Conservation (phyloP, 371 early-diverging fungal genomes). For the Rhizopus delemar region DNA sequence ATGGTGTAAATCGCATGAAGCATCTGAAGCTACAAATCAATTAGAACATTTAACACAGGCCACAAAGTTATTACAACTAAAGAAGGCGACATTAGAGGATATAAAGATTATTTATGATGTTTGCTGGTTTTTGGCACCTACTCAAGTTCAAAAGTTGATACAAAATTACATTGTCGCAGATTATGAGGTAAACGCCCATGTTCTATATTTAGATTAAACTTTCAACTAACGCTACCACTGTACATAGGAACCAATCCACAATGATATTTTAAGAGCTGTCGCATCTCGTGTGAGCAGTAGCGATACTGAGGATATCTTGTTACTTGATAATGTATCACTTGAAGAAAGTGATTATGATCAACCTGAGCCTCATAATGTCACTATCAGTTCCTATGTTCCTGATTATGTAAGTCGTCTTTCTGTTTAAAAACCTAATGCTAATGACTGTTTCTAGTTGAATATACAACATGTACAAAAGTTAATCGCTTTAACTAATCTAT, state of each 20-base stretch:
- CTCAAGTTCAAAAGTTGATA: conserved; percentile 94
- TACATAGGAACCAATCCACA: conserved; percentile 31
- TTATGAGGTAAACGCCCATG: conserved; percentile 57
- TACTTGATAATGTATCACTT: conserved; percentile 82
- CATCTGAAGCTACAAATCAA: conserved; percentile 86
- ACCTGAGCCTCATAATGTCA: conserved; percentile 60
- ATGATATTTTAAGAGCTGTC: conserved; percentile 89
- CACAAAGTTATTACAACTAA: conserved; percentile 91
- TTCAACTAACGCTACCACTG: neutral
- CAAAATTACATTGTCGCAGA: conserved; percentile 76
- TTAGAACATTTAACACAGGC: conserved; percentile 92
- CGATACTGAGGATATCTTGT: conserved; percentile 83
- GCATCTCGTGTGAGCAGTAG: conserved; percentile 80
- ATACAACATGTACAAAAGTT: conserved; percentile 26
- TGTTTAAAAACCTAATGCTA: neutral
- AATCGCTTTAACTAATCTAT: conserved; percentile 21
- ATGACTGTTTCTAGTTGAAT: conserved; percentile 15
- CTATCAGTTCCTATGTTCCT: conserved; percentile 59
- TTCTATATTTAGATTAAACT: conserved; percentile 7
- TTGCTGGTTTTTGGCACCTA: conserved; percentile 90
- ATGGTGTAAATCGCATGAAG: conserved; percentile 94
- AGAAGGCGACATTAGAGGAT: conserved; percentile 88
- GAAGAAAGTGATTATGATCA: conserved; percentile 71
- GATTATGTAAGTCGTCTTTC: conserved; percentile 20
- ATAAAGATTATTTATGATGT: conserved; percentile 95